Base-by-base conservation (phyloP, 2,329 filamentous ascomycete genomes). In the Moelleriella libera region DNA sequence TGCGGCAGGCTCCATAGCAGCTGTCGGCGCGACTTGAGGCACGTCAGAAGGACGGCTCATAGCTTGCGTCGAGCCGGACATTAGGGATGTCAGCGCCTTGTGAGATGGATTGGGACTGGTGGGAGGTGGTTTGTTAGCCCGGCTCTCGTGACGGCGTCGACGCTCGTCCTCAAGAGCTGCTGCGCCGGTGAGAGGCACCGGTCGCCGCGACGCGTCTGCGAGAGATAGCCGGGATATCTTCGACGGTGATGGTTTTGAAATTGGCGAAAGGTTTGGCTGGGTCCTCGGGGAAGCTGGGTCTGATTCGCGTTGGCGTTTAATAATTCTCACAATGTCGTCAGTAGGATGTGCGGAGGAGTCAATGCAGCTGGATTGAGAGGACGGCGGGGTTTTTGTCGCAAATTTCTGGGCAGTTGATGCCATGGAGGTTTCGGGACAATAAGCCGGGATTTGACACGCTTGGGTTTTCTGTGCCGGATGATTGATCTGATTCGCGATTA, bases 21-120 rank as follows among this genome's bases (percentile, higher is more conserved):
- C 66, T 10, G 68, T 70, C 1, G 68, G 66, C 45, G 64, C 67
- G 32, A 59, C 48, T 52, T 60, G 66, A n/a, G 72, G 69, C 52
- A 68, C 69, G 59, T 79, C 75, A 48, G 70, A 65, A n/a, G 74
- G 65, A 50, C 73, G 74, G 58, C 74, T 78, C 66, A 80, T 74
- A 44, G 67, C 67, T 51, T 72, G 63, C 29, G 69, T 68, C 48
- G 65, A 70, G 43, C 70, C 71, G 37, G 75, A 72, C 65, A 79
- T 69, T 44, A 80, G 64, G 21, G 74, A 73, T 28, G 69, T 66
- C 31, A 80, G 62, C 32, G 69, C 73, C 50, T 65, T 70, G 47
- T 76, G 74, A n/a, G 67, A 67, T 21, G 74, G 71, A 47, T 76
- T 76, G 41, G 77, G 72, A 57, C 68, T 76, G 45, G 65, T 68